Evolutionary conservation across 129 eudicot genomes (phyloP).

Genomic region (Oenanthe sinensis): DNA sequence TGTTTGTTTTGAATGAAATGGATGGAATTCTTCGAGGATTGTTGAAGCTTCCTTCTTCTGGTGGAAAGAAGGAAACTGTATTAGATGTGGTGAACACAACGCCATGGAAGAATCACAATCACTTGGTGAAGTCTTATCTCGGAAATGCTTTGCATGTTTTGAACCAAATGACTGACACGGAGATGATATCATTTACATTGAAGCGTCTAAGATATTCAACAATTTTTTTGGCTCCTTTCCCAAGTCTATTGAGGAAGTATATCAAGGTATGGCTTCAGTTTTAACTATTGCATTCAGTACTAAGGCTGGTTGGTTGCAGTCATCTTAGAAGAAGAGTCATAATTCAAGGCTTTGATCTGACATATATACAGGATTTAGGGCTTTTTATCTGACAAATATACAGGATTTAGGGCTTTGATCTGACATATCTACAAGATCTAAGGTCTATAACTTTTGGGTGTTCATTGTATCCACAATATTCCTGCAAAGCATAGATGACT

Average conservation of each 20-base stretch:
- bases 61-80: conserved; percentile 73
- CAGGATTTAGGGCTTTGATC: background rate
- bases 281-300: background rate
- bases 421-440: background rate
- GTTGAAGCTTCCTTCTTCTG: conserved; percentile 66
- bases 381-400: too few species aligned
- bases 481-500: too few species aligned
- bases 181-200: conserved; percentile 78
- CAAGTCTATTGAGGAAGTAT: conserved; percentile 81
- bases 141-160: conserved; percentile 85
- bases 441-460: background rate
- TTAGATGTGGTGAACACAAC: conserved; percentile 44
- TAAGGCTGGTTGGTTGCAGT: background rate
- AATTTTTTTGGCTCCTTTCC: conserved; percentile 87
- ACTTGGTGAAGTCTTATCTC: conserved; percentile 83
- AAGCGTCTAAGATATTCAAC: conserved; percentile 62
- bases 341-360: background rate
- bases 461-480: background rate
- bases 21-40: conserved; percentile 72
- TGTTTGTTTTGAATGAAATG: conserved; percentile 71
- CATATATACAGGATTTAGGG: background rate
- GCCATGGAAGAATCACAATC: conserved; percentile 78
- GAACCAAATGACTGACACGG: conserved; percentile 88
- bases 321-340: background rate
- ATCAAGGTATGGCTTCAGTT: conserved; percentile 47